Percentiles rank a stretch among this genome's conserved stretches.
These are phyloP conservation scores for Pestalotiopsis sp. DNA, from an alignment of 2,329 filamentous ascomycete genomes.

Conservation along the genomic window DNA sequence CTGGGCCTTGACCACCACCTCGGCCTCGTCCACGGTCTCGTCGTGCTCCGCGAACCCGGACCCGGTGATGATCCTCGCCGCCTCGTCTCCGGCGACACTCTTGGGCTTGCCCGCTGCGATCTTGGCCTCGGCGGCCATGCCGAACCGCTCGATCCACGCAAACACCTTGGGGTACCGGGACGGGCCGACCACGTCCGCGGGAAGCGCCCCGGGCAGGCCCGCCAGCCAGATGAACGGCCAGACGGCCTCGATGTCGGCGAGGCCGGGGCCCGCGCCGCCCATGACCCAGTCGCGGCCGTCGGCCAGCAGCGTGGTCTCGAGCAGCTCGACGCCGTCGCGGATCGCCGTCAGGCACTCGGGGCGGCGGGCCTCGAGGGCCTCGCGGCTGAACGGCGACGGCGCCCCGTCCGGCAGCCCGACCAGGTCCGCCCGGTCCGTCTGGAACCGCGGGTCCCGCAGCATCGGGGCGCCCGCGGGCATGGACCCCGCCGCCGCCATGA, in stretches of 20 bases:
- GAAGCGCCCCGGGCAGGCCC: conserved; percentile 57
- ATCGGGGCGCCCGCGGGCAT: conserved; percentile 60
- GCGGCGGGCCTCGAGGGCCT: conserved; percentile 32
- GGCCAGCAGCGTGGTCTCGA: conserved; percentile 65
- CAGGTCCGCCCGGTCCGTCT: conserved; percentile 55
- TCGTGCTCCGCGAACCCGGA: conserved; percentile 49
- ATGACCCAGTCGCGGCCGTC: conserved; percentile 71
- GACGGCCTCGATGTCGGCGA: conserved; percentile 71
- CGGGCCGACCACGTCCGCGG: conserved; percentile 52
- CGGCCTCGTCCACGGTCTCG: conserved; percentile 46
- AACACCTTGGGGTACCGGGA: conserved; percentile 61
- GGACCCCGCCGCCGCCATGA: conserved; percentile 52
- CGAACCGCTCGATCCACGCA: conserved; percentile 68
- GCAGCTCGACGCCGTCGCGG: conserved; percentile 53
- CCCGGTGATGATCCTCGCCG: conserved; percentile 47
- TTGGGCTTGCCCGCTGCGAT: conserved; percentile 38
- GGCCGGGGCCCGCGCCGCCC: conserved; percentile 48
- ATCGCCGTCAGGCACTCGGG: conserved; percentile 62
- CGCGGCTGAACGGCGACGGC: conserved; percentile 24
- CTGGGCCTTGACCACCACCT: conserved; percentile 48
- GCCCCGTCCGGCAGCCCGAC: conserved; percentile 25
- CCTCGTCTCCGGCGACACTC: conserved; percentile 56
- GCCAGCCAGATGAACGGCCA: conserved; percentile 71
- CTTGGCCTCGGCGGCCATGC: conserved; percentile 45
- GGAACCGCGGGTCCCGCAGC: conserved; percentile 60